phyloP scores from a whole-genome alignment of 306 rosid genomes.

The Spatholobus suberectus region DNA sequence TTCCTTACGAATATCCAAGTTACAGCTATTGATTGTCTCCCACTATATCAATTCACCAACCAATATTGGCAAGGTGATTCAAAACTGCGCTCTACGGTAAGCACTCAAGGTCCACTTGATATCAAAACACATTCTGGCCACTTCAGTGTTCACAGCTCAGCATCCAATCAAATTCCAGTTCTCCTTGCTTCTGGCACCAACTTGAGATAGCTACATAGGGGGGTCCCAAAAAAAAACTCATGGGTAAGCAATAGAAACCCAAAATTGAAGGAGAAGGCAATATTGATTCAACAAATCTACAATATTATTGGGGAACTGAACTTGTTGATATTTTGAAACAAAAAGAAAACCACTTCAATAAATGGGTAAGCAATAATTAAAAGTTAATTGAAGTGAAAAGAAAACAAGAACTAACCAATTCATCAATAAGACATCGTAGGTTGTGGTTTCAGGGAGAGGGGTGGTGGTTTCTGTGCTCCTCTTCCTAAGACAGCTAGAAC shows the following conservation, averaged over 20 bases:
- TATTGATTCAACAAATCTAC: constrained; percentile 10
- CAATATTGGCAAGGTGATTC: constrained; percentile 34
- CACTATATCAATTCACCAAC: constrained; percentile 32
- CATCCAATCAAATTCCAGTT: constrained; percentile 10
- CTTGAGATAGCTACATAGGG: not conserved
- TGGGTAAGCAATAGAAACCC: constrained; percentile 8
- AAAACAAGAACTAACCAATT: constrained; percentile 29
- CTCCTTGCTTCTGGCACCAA: not conserved
- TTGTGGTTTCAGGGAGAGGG: constrained; percentile 11
- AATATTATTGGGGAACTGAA: not conserved
- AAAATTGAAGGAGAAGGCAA: constrained; percentile 9
- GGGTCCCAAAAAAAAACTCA: not conserved
- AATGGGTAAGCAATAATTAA: not conserved
- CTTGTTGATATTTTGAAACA: not conserved
- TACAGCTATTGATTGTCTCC: constrained; percentile 23
- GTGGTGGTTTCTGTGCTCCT: not conserved
- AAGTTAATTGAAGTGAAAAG: constrained; percentile 5
- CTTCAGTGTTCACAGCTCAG: constrained; percentile 42
- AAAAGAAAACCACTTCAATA: constrained; percentile 6
- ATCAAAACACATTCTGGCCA: constrained; percentile 14
- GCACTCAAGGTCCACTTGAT: constrained; percentile 21
- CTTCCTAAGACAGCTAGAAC: constrained; percentile 17
- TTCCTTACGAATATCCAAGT: constrained; percentile 34
- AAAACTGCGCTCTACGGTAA: constrained; percentile 35
- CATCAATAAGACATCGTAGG: not conserved